These are phyloP conservation scores for Aphanoascus verrucosus DNA, from an alignment of 2,329 filamentous ascomycete genomes.

Conservation along the genomic window DNA sequence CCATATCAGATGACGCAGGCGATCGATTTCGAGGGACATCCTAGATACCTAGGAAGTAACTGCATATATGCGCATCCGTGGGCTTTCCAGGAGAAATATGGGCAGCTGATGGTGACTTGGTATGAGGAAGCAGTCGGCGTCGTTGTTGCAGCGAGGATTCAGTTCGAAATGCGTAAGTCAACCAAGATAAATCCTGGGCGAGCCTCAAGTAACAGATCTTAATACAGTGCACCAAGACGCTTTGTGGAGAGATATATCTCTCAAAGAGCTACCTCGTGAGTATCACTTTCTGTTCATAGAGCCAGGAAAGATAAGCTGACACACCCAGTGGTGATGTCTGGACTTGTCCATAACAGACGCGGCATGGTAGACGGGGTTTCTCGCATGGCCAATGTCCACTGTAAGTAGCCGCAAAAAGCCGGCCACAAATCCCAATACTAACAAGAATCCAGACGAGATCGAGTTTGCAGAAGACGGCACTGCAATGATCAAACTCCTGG, in stretches of 20 bases:
- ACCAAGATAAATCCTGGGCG: neutral
- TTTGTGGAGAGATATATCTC: conserved; percentile 15
- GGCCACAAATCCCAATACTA: neutral
- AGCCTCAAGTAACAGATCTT: neutral
- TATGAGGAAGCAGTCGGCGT: conserved; percentile 6
- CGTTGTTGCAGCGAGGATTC: conserved; percentile 11
- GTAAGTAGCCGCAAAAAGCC: neutral
- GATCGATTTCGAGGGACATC: neutral
- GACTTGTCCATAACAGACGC: neutral
- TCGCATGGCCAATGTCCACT: neutral
- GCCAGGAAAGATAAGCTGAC: neutral
- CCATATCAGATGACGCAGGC: conserved; percentile 13
- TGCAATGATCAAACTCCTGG: conserved; percentile 8
- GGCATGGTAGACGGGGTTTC: conserved; percentile 5
- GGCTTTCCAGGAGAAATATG: conserved; percentile 11
- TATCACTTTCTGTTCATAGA: neutral
- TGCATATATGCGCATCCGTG: conserved; percentile 15
- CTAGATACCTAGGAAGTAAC: neutral
- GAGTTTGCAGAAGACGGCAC: neutral
- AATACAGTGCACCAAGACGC: conserved; percentile 13
- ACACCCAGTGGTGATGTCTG: conserved; percentile 1
- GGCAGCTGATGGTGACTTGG: conserved; percentile 14
- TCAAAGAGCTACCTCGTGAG: conserved; percentile 13
- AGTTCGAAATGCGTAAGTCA: conserved; percentile 15
- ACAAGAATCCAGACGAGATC: conserved; percentile 9